Evolutionary conservation across 2,329 filamentous ascomycete species (phyloP).

Genomic region (Exserohilum turcica): DNA sequence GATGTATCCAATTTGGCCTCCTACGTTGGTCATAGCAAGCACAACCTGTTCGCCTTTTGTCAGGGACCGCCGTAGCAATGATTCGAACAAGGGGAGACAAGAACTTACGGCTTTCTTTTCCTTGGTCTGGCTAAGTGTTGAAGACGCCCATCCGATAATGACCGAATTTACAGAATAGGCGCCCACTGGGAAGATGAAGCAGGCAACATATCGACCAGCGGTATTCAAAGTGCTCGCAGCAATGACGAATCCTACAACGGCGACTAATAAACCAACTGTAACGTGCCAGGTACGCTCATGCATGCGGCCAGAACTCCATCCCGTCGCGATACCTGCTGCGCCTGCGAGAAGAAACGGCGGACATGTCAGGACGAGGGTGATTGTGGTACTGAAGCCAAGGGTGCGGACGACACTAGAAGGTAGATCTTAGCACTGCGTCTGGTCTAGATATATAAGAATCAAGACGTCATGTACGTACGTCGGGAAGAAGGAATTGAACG

Average conservation of each 20-base stretch:
- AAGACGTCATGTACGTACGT: conserved; percentile 23
- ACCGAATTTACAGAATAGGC: conserved; percentile 41
- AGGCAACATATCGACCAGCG: conserved; percentile 35
- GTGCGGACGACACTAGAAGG: conserved; percentile 40
- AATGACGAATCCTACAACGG: conserved; percentile 52
- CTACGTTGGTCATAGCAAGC: conserved; percentile 37
- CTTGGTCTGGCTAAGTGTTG: conserved; percentile 36
- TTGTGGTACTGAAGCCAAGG: conserved; percentile 44
- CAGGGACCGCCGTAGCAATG: neutral
- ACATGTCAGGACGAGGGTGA: conserved; percentile 47
- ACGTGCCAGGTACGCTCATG: conserved; percentile 60
- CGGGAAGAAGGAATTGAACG: conserved; percentile 43
- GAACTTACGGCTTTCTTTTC: conserved; percentile 35
- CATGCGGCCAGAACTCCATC: conserved; percentile 57
- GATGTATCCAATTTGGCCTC: conserved; percentile 38
- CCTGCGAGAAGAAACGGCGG: conserved; percentile 58
- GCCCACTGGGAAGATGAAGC: conserved; percentile 40
- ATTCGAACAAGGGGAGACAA: neutral
- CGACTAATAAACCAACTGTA: conserved; percentile 49
- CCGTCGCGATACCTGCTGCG: conserved; percentile 53
- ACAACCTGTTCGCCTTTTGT: conserved; percentile 25
- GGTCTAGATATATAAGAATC: too few relatives aligned
- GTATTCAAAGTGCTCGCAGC: conserved; percentile 36
- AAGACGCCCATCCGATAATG: conserved; percentile 38
- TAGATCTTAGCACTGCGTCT: neutral